These are phyloP conservation scores for Wickerhamomyces ciferrii DNA, from an alignment of 805 yeast species.

Conservation along the genomic window DNA sequence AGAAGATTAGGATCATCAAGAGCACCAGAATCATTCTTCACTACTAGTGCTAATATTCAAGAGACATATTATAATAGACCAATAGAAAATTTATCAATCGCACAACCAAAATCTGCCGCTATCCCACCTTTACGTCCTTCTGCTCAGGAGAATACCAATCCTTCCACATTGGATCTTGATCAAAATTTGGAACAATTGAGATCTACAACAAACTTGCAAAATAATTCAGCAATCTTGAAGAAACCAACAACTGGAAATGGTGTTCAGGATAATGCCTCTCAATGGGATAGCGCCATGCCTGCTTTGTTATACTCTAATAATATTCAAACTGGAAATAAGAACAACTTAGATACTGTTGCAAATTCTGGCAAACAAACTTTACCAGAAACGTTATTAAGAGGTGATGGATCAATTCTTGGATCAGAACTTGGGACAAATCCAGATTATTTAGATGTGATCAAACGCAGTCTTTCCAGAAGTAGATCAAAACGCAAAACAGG, in stretches of 20 bases:
- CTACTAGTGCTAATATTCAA: not conserved
- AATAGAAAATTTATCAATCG: too few relatives aligned
- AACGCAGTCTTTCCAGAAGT: constrained; percentile 7
- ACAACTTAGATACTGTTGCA: not conserved
- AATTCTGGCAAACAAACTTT: not conserved
- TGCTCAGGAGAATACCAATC: too few relatives aligned
- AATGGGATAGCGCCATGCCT: not conserved
- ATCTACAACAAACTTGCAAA: too few relatives aligned
- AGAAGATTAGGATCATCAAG: not conserved
- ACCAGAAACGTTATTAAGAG: constrained; percentile 4
- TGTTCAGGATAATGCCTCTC: not conserved
- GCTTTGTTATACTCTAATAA: not conserved
- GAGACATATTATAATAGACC: not conserved
- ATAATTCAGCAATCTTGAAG: too few relatives aligned
- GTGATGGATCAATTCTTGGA: not conserved
- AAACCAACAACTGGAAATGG: not conserved
- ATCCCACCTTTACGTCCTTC: not conserved
- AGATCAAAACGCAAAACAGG: constrained; percentile 6
- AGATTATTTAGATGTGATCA: constrained; percentile 6
- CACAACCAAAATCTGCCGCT: not conserved
- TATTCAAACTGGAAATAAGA: not conserved
- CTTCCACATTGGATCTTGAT: too few relatives aligned
- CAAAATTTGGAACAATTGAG: too few relatives aligned
- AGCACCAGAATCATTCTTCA: not conserved
- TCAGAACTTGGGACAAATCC: constrained; percentile 2